Conservation (phyloP, 495 filamentous ascomycete genomes). For the Terfezia boudieri region DNA sequence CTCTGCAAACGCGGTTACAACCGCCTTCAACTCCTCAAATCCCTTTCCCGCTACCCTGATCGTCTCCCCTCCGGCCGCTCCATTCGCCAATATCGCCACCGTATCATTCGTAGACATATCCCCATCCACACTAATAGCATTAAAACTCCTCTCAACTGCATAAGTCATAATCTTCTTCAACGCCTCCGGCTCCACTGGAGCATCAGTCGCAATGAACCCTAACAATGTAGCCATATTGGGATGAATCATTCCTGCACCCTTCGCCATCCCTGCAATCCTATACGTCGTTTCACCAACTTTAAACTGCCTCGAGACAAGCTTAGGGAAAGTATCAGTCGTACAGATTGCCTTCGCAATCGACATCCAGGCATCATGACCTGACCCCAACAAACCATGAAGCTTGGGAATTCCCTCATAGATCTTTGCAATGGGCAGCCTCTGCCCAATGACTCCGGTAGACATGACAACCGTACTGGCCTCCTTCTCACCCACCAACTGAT, state of each 20-base stretch:
- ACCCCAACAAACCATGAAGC: slow-evolving; percentile 43
- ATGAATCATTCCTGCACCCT: slow-evolving; percentile 98
- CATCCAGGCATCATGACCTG: slow-evolving; percentile 68
- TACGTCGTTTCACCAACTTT: slow-evolving; percentile 67
- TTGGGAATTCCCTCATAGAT: slow-evolving; percentile 63
- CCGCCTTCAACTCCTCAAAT: slow-evolving; percentile 37
- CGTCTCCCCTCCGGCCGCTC: slow-evolving; percentile 59
- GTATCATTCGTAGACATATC: slow-evolving; percentile 97
- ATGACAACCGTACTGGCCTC: slow-evolving; percentile 63
- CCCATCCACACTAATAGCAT: slow-evolving; percentile 90
- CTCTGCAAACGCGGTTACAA: slow-evolving; percentile 55
- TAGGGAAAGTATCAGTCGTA: slow-evolving; percentile 98
- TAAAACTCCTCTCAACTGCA: slow-evolving; percentile 72
- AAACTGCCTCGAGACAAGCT: slow-evolving; percentile 70
- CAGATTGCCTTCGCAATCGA: slow-evolving; percentile 77
- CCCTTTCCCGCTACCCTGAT: slow-evolving; percentile 26
- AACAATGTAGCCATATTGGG: slow-evolving; percentile 97
- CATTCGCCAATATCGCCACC: slow-evolving; percentile 79
- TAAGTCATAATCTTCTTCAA: slow-evolving; percentile 48
- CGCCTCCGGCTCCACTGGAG: slow-evolving; percentile 44
- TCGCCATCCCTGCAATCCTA: slow-evolving; percentile 82
- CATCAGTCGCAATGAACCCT: slow-evolving; percentile 84
- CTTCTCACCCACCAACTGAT: slow-evolving; percentile 36
- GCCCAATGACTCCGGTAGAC: slow-evolving; percentile 96
- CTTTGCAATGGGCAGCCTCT: slow-evolving; percentile 80